Evolutionary conservation across 345 rosid species (phyloP), one percentile per base, ranked within the genome.

Genomic region (sweet orange (Citrus sinensis)): DNA sequence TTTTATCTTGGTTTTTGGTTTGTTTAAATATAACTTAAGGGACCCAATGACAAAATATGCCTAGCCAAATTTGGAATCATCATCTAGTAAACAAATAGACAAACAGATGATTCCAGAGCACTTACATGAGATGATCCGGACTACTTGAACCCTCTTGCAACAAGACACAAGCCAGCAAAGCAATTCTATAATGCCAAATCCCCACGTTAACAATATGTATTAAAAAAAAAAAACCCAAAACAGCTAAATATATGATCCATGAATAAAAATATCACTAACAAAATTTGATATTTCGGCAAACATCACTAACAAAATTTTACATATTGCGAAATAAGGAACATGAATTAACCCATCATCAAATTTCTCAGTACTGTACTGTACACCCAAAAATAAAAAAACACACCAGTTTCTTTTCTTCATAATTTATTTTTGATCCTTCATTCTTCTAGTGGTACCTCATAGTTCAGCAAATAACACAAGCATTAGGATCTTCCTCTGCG

Each of bases 401-500:
- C 51, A 46, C 5, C 13, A 46, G 14, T 46, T 46, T 46, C 17
- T 39, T 46, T 0, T 46, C 17, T 39, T 16, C 16, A 2, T 10
- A 24, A 22, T 32, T 70, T n/a, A 30, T 49, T 19, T 71, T 37
- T 11, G 17, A 0, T 6, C 54, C 55, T 8, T 11, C 3, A 9
- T 25, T 30, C 17, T 8, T 24, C 61, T 37, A n/a, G 25, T 11
- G 11, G n/a, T 56, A 4, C 30, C 37, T 22, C 25, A 60, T 35
- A 3, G n/a, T 3, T 58, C 71, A 87, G 34, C 86, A 87, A 49
- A 89, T 89, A 37, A 87, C 79, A 54, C 92, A 89, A 42, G 78
- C 70, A 78, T 78, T 76, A 5, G 90, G 83, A 70, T 83, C 81
- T 56, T 89, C 91, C 69, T 86, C 87, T 4, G 25, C 74, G 37